Percentiles rank a stretch among this genome's conserved stretches.
phyloP scores from a whole-genome alignment of 208 protist genomes.

The Strigomonas culicis region DNA sequence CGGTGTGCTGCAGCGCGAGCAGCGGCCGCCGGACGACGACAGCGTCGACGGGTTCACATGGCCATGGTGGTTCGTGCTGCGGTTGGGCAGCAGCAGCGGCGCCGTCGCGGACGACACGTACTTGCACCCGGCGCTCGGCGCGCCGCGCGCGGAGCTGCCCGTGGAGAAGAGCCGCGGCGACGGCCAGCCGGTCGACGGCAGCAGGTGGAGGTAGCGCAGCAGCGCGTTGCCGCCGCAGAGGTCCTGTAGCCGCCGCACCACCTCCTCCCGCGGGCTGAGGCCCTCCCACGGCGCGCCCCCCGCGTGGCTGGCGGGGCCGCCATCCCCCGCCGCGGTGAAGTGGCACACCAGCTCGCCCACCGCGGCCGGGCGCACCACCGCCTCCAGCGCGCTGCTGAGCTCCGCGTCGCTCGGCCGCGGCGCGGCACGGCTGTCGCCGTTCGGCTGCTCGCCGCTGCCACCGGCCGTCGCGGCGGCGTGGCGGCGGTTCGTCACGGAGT shows the following conservation, averaged over 20 bases:
- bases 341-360: slow-evolving; percentile 32
- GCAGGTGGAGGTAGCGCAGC: slow-evolving; percentile 39
- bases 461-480: no score
- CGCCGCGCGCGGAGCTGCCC: background rate
- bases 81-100: no score
- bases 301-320: background rate
- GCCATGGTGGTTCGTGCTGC: no score
- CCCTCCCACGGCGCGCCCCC: no score
- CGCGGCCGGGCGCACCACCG: slow-evolving; percentile 30
- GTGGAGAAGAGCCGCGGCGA: background rate
- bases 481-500: no score
- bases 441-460: no score
- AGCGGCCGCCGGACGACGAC: background rate
- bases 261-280: no score
- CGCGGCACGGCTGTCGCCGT: background rate
- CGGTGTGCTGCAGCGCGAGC: background rate
- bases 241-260: slow-evolving; percentile 18
- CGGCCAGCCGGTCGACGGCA: slow-evolving; percentile 8
- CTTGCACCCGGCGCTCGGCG: no score
- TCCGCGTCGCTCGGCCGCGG: slow-evolving; percentile 11
- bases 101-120: no score
- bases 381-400: slow-evolving; percentile 28
- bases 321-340: no score
- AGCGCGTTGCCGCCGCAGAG: slow-evolving; percentile 41
- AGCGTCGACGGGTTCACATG: slow-evolving; percentile 1